Evolutionary conservation across 306 rosid genomes (phyloP).

Genomic region (Purshia tridentata): DNA sequence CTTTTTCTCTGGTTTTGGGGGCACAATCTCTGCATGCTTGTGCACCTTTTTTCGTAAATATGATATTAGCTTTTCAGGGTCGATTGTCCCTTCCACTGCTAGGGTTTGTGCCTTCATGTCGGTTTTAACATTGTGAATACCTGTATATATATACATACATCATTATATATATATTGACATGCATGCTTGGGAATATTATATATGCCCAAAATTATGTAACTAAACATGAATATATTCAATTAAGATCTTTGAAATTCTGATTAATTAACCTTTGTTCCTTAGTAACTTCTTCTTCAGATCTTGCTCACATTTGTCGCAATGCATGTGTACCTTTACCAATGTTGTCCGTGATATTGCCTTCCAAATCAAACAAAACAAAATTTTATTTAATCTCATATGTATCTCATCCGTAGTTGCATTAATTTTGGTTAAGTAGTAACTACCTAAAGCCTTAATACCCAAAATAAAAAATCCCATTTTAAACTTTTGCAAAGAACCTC

Average conservation of each 20-base stretch:
- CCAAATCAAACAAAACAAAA: conserved; percentile 20
- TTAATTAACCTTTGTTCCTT: conserved; percentile 48
- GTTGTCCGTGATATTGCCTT: conserved; percentile 55
- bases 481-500: too few relatives aligned
- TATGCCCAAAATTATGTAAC: not conserved
- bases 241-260: not conserved
- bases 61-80: conserved; percentile 50
- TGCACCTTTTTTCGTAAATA: conserved; percentile 57
- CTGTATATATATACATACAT: conserved; percentile 26
- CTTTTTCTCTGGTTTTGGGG: conserved; percentile 40
- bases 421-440: too few relatives aligned
- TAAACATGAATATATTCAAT: not conserved
- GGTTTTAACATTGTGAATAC: conserved; percentile 60
- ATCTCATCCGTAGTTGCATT: too few relatives aligned
- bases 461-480: too few relatives aligned
- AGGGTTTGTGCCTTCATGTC: conserved; percentile 60
- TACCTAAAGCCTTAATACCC: too few relatives aligned
- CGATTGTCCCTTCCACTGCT: conserved; percentile 67
- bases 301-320: conserved; percentile 75
- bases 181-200: not conserved
- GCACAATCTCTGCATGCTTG: conserved; percentile 57
- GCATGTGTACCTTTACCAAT: conserved; percentile 67
- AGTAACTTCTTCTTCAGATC: conserved; percentile 60
- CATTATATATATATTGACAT: not conserved
- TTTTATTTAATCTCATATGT: not conserved